Percentiles rank a stretch among this genome's conserved stretches.
Evolutionary conservation across 164 flowering plant species (phyloP).

Genomic region (Liriodendron chinense): DNA sequence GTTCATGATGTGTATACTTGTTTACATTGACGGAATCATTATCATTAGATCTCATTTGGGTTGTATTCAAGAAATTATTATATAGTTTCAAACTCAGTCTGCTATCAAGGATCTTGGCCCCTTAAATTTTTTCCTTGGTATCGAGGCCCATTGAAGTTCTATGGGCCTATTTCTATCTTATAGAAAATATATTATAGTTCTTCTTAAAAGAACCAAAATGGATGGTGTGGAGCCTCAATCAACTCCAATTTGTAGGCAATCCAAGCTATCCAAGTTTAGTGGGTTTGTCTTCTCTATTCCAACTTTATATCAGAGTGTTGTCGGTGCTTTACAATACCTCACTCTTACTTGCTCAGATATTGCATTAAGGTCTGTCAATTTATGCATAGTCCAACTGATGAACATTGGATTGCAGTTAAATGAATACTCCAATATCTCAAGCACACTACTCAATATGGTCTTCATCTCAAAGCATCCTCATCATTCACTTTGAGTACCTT

Average conservation of each 20-base stretch:
- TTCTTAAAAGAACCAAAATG: not conserved
- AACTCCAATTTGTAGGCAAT: not conserved
- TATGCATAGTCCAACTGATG: not conserved
- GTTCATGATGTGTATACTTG: not conserved
- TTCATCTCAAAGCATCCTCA: not conserved
- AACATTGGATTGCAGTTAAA: not conserved
- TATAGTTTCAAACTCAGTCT: not conserved
- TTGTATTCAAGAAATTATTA: not conserved
- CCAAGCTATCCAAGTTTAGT: not conserved
- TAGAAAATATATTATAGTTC: not conserved
- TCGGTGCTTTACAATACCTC: constrained; percentile 2
- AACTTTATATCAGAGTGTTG: not conserved
- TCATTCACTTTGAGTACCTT: not conserved
- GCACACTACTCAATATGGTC: not conserved
- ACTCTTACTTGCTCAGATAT: not conserved
- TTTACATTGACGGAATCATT: not conserved
- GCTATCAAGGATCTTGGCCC: not conserved
- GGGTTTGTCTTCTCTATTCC: not conserved
- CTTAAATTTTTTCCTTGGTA: not conserved
- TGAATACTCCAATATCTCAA: not conserved
- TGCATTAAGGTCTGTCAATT: not conserved
- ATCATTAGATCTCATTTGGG: not conserved
- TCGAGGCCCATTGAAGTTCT: not conserved
- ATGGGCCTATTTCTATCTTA: not conserved
- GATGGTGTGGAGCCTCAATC: not conserved